Percentiles rank a stretch among this genome's conserved stretches.
Conservation (phyloP, 495 filamentous ascomycete genomes). For the Parachaetomium inaequale region DNA sequence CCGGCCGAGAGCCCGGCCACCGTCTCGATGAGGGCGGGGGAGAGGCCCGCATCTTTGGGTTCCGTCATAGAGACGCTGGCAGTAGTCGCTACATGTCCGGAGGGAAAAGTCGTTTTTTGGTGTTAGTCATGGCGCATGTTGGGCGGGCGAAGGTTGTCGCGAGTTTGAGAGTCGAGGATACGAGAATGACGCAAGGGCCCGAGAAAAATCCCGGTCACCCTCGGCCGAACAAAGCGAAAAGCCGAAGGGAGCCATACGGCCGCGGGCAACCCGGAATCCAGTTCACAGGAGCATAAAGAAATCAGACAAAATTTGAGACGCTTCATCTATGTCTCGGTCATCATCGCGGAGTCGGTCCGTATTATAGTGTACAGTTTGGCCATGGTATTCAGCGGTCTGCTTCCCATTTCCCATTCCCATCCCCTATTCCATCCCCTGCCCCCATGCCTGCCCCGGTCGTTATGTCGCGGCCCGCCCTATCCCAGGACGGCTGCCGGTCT, state of each 20-base stretch:
- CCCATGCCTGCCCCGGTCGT: not conserved
- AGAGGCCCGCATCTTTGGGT: conserved; percentile 49
- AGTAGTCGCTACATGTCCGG: conserved; percentile 22
- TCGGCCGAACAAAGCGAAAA: conserved; percentile 25
- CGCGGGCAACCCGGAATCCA: not conserved
- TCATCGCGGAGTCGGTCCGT: conserved; percentile 18
- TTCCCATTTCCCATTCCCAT: not conserved
- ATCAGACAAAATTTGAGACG: not conserved
- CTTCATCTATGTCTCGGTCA: not conserved
- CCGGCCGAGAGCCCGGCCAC: conserved; percentile 89
- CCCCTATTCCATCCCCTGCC: not conserved
- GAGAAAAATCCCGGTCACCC: conserved; percentile 12
- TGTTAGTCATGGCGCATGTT: not conserved
- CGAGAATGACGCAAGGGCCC: conserved; percentile 21
- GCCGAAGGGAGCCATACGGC: conserved; percentile 10
- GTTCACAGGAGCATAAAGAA: not conserved
- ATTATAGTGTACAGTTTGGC: conserved; percentile 32
- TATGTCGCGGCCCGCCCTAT: not conserved
- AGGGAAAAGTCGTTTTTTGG: not conserved
- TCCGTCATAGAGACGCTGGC: conserved; percentile 39
- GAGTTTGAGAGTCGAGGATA: not conserved
- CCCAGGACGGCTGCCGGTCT: not conserved
- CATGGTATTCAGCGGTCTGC: conserved; percentile 9
- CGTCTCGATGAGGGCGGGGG: conserved; percentile 79
- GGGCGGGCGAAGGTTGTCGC: conserved; percentile 2